Evolutionary conservation across 1,139 yeast species (phyloP).

Genomic region (Protomyces lactucae-debilis): DNA sequence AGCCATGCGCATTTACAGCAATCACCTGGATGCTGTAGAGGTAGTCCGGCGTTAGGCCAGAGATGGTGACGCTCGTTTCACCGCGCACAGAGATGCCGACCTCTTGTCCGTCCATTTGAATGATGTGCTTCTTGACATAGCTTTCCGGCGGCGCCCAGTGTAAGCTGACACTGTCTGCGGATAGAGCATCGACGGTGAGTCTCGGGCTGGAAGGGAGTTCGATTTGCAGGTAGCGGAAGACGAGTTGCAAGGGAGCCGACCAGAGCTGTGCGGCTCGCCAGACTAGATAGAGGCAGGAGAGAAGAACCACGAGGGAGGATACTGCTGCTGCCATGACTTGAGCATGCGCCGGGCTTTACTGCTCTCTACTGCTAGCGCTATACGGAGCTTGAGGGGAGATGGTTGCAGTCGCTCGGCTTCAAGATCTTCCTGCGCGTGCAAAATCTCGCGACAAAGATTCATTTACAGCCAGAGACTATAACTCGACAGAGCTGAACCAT

Average conservation of each 20-base stretch:
- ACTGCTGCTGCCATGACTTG: constrained; percentile 10
- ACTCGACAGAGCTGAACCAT: too few relatives aligned
- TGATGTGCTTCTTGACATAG: constrained; percentile 42
- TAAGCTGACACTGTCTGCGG: constrained; percentile 47
- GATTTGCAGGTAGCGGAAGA: constrained; percentile 50
- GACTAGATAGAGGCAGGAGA: constrained; percentile 49
- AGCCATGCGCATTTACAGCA: constrained; percentile 45
- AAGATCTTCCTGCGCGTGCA: too few relatives aligned
- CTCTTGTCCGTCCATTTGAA: constrained; percentile 48
- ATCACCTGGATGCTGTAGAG: constrained; percentile 55
- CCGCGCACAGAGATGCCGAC: constrained; percentile 42
- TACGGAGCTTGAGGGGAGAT: too few relatives aligned
- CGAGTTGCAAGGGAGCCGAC: constrained; percentile 49
- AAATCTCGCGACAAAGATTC: too few relatives aligned
- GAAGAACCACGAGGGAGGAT: constrained; percentile 31
- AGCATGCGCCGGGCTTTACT: background rate
- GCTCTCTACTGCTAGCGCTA: background rate
- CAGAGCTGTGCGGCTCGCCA: constrained; percentile 46
- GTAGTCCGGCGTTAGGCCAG: constrained; percentile 46
- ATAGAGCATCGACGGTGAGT: constrained; percentile 53
- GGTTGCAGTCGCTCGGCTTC: too few relatives aligned
- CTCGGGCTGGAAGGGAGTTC: constrained; percentile 56
- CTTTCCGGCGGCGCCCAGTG: constrained; percentile 50
- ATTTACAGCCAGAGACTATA: too few relatives aligned
- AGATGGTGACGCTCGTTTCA: constrained; percentile 41